phyloP scores from a whole-genome alignment of 2,329 filamentous ascomycete genomes.

The Cadophora sp. region DNA sequence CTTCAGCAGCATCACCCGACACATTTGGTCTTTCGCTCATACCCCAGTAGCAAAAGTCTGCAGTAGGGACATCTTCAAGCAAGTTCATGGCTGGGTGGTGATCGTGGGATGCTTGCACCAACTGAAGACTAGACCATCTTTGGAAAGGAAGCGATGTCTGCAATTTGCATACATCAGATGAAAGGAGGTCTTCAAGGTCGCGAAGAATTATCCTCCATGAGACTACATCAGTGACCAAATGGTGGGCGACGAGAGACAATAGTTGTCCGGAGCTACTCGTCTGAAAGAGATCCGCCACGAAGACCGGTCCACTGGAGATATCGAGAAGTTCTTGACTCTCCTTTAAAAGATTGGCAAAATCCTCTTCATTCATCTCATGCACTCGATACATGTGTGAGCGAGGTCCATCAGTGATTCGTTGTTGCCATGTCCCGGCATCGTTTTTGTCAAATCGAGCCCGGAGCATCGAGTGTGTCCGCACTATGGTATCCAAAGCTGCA shows the following conservation, averaged over 20 bases:
- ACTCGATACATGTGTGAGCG: background rate
- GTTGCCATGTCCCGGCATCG: background rate
- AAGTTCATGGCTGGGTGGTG: background rate
- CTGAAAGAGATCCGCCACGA: background rate
- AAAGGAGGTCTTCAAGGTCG: slow-evolving; percentile 45
- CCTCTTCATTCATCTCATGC: background rate
- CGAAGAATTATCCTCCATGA: slow-evolving; percentile 48
- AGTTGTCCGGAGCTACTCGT: background rate
- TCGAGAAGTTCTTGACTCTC: background rate
- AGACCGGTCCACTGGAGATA: background rate
- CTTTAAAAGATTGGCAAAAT: background rate
- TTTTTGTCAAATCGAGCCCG: background rate
- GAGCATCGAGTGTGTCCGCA: background rate
- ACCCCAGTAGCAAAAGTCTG: background rate
- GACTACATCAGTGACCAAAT: slow-evolving; percentile 46
- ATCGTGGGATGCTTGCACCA: background rate
- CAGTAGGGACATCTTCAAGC: background rate
- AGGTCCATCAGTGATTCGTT: background rate
- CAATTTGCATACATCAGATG: slow-evolving; percentile 27
- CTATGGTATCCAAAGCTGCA: background rate
- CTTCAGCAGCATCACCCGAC: background rate
- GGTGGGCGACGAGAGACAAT: slow-evolving; percentile 36
- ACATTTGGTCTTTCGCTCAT: background rate
- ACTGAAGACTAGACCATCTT: background rate
- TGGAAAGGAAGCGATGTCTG: background rate